Evolutionary conservation across 495 filamentous ascomycete genomes (phyloP).

Genomic region (Penicillium subrubescens): DNA sequence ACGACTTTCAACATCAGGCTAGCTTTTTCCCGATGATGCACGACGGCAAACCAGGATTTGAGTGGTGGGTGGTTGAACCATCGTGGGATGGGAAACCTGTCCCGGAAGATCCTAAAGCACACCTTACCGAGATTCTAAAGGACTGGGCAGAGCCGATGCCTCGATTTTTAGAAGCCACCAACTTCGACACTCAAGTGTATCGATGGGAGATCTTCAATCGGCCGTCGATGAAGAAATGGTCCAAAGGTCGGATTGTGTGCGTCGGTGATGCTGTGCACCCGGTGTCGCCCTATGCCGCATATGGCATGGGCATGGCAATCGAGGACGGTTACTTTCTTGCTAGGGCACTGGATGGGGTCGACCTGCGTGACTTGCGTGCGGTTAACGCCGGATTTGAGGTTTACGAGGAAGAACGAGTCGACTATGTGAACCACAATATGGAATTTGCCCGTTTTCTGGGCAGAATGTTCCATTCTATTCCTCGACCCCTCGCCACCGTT

Average conservation of each 20-base stretch:
- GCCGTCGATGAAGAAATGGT: slow-evolving; percentile 25
- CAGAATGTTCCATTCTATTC: slow-evolving; percentile 22
- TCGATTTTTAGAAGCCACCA: slow-evolving; percentile 17
- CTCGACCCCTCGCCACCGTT: slow-evolving; percentile 19
- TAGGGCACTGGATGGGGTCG: slow-evolving; percentile 19
- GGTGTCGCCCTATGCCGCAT: slow-evolving; percentile 28
- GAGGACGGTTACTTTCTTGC: slow-evolving; percentile 27
- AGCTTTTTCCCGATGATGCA: slow-evolving; percentile 27
- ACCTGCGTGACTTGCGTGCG: slow-evolving; percentile 14
- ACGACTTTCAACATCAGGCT: slow-evolving; percentile 21
- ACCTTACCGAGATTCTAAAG: slow-evolving; percentile 17
- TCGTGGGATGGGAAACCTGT: slow-evolving; percentile 21
- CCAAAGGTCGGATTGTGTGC: slow-evolving; percentile 17
- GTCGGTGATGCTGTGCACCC: slow-evolving; percentile 26
- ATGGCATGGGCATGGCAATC: slow-evolving; percentile 30
- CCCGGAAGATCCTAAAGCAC: slow-evolving; percentile 18
- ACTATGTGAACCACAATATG: slow-evolving; percentile 28
- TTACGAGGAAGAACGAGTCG: slow-evolving; percentile 21
- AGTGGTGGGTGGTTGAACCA: slow-evolving; percentile 28
- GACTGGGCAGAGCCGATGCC: slow-evolving; percentile 23
- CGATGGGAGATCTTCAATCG: slow-evolving; percentile 27
- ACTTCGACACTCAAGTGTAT: slow-evolving; percentile 23
- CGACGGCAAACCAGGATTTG: slow-evolving; percentile 23
- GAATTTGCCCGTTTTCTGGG: slow-evolving; percentile 23
- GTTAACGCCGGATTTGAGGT: slow-evolving; percentile 22